Percentiles rank a stretch among this genome's conserved stretches.
These are phyloP conservation scores for Austroboletus novae-zelandiae DNA, from an alignment of 1,284 basidiomycete species.

Conservation along the genomic window DNA sequence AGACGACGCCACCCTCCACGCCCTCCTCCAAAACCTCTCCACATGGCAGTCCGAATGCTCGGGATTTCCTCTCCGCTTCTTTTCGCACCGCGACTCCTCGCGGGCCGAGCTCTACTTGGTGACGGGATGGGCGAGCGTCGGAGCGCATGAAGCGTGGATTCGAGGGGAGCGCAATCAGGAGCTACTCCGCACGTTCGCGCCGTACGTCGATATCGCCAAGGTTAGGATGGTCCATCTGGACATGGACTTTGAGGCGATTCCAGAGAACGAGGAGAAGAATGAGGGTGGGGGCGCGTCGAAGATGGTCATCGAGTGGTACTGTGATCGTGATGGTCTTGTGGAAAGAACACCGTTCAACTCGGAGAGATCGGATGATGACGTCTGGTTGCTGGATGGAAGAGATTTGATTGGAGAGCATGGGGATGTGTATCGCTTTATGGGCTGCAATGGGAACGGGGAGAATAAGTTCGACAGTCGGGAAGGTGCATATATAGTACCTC, in stretches of 20 bases:
- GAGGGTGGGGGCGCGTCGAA: background rate
- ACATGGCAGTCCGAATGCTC: conserved; percentile 39
- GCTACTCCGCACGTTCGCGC: conserved; percentile 32
- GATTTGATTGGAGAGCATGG: too few relatives aligned
- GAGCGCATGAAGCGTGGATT: conserved; percentile 44
- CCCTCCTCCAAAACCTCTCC: conserved; percentile 28
- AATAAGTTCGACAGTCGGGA: too few relatives aligned
- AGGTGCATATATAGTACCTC: too few relatives aligned
- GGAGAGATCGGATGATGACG: too few relatives aligned
- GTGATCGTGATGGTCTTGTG: too few relatives aligned
- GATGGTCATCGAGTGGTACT: background rate
- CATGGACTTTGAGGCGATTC: conserved; percentile 36
- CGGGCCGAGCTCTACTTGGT: conserved; percentile 36
- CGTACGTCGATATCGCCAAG: conserved; percentile 30
- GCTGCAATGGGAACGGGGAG: too few relatives aligned
- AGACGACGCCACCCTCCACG: conserved; percentile 18
- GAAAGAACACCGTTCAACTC: too few relatives aligned
- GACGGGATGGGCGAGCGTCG: conserved; percentile 44
- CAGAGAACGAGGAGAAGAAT: conserved; percentile 5
- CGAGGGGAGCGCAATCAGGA: conserved; percentile 40
- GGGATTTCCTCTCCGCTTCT: conserved; percentile 40
- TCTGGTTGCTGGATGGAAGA: too few relatives aligned
- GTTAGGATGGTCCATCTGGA: conserved; percentile 39
- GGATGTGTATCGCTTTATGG: too few relatives aligned
- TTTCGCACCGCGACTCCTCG: conserved; percentile 24